Percentiles rank a stretch among this genome's conserved stretches.
Conservation (phyloP, 2,329 filamentous ascomycete genomes). For the Penicillium sp. region DNA sequence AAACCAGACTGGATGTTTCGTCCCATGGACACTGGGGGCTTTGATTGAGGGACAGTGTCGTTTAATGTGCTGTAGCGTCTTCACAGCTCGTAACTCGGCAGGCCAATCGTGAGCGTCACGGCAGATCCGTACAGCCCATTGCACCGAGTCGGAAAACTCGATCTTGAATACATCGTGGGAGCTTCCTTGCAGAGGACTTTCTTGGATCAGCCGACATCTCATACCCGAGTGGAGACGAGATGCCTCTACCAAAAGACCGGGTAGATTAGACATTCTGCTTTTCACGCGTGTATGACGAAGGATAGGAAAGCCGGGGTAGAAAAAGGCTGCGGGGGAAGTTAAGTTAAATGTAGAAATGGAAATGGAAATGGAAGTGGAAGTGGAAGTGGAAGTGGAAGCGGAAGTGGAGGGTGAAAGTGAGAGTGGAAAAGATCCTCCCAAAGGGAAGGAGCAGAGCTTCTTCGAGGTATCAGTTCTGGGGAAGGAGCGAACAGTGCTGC, state of each 20-base stretch:
- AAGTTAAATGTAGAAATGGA: no score
- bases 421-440: not conserved
- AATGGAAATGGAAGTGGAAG: not conserved
- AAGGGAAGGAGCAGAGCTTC: not conserved
- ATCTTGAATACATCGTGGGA: slow-evolving; percentile 12
- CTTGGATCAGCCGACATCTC: slow-evolving; percentile 7
- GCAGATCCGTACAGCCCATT: slow-evolving; percentile 12
- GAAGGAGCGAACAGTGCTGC: no score
- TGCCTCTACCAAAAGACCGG: slow-evolving; percentile 3
- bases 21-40: slow-evolving; percentile 2
- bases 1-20: slow-evolving; percentile 10
- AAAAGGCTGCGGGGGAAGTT: no score
- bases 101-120: slow-evolving; percentile 2
- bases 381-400: not conserved
- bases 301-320: not conserved
- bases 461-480: not conserved
- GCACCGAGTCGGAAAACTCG: slow-evolving; percentile 7
- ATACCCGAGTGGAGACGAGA: slow-evolving; percentile 6
- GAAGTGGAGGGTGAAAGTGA: not conserved
- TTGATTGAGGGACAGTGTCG: not conserved
- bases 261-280: not conserved
- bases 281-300: no score
- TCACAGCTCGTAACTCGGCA: slow-evolving; percentile 1
- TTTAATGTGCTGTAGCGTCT: slow-evolving; percentile 7
- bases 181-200: not conserved